A percentile compares a stretch with the other conserved stretches of the same genome.
Conservation (phyloP, 2,329 filamentous ascomycete genomes). For the Alternaria arborescens region DNA sequence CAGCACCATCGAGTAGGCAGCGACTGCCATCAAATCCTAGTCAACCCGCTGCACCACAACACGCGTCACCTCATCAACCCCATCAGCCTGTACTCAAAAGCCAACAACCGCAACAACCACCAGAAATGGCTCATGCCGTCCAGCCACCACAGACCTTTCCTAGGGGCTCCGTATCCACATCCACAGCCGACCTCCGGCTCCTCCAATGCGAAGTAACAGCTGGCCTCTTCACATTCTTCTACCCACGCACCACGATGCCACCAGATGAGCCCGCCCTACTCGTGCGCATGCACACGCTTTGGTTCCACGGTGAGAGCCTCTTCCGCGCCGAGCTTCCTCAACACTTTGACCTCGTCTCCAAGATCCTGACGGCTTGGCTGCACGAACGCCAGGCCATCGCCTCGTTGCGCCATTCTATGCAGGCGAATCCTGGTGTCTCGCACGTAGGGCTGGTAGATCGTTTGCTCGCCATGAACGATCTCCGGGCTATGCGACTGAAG, state of each 20-base stretch:
- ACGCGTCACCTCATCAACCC: conserved; percentile 9
- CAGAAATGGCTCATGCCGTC: conserved; percentile 23
- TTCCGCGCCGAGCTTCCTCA: conserved; percentile 39
- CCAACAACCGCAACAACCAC: conserved; percentile 22
- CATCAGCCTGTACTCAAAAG: conserved; percentile 36
- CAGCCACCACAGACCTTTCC: conserved; percentile 8
- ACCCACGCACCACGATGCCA: conserved; percentile 31
- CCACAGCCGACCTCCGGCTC: conserved; percentile 31
- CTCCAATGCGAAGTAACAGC: conserved; percentile 46
- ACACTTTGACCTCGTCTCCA: conserved; percentile 39
- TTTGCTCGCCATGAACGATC: conserved; percentile 46
- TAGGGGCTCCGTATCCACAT: conserved; percentile 14
- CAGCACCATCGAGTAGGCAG: conserved; percentile 15
- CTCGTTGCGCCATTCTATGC: conserved; percentile 35
- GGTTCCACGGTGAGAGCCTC: conserved; percentile 35
- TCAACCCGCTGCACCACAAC: conserved; percentile 15
- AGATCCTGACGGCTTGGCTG: conserved; percentile 44
- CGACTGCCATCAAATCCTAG: conserved; percentile 18
- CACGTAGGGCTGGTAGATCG: conserved; percentile 42
- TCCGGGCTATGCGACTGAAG: conserved; percentile 45
- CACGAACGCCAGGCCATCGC: conserved; percentile 42
- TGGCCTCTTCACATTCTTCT: conserved; percentile 43
- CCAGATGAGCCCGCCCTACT: conserved; percentile 39
- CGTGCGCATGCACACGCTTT: conserved; percentile 38
- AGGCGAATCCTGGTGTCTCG: conserved; percentile 33